Evolutionary conservation across 2,329 filamentous ascomycete species (phyloP).

Genomic region (Paracoccidioides lutzii): DNA sequence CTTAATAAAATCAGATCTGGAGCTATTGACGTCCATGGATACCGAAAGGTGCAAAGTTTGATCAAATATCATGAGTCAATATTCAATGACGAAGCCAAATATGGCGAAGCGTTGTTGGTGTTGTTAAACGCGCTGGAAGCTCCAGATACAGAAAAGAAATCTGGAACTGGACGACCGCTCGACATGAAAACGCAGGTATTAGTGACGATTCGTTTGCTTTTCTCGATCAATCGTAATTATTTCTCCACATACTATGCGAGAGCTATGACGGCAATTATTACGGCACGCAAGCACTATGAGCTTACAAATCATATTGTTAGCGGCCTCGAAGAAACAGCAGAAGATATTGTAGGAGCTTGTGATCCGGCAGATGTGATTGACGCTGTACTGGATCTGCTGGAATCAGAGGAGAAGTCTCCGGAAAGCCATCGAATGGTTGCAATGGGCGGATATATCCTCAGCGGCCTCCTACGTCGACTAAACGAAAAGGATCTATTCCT

Average conservation of each 20-base stretch:
- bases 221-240: conserved; percentile 22
- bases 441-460: conserved; percentile 24
- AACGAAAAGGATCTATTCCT: conserved; percentile 13
- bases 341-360: conserved; percentile 23
- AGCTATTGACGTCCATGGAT: conserved; percentile 29
- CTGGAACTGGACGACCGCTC: conserved; percentile 14
- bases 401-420: conserved; percentile 19
- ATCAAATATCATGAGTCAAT: conserved; percentile 27
- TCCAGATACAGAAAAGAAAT: conserved; percentile 17
- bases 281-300: conserved; percentile 26
- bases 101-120: conserved; percentile 26
- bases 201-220: conserved; percentile 28
- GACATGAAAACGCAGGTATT: conserved; percentile 33
- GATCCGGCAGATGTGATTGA: conserved; percentile 19
- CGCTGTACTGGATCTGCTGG: conserved; percentile 24
- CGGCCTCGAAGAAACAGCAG: conserved; percentile 27
- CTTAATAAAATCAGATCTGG: conserved; percentile 24
- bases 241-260: conserved; percentile 25
- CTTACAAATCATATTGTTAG: conserved; percentile 28
- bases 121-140: conserved; percentile 27
- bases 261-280: conserved; percentile 25
- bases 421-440: conserved; percentile 22
- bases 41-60: conserved; percentile 30
- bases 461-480: conserved; percentile 16
- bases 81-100: conserved; percentile 24